Base-by-base conservation (phyloP, 768 basidiomycete genomes). In the Trametes sanguinea region DNA sequence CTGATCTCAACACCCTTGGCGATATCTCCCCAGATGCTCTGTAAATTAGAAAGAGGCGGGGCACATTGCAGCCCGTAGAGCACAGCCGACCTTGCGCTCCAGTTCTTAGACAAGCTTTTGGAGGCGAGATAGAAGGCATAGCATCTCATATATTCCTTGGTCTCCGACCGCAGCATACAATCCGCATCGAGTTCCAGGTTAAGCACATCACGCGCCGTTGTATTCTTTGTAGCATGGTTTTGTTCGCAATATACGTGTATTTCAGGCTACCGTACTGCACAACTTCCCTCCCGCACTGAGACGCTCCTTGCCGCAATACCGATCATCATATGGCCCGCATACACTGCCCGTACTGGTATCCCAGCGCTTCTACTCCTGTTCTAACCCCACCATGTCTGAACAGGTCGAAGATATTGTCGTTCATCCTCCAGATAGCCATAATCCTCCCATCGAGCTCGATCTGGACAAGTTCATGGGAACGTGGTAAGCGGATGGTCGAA, bases 1-100 rank as follows among this genome's bases (percentile, higher is more conserved):
- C 76, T 53, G 88, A 88, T 52, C 65, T 77, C 17, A 82, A 85
- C 64, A 83, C 82, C 0, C 75, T 90, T 13, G 84, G 85, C 35
- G 89, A 91, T 61, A 73, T 90, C 54, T 90, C 89, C 22, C 89
- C 90, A 0, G 83, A 87, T 57, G 89, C 89, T 3, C 51, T 68
- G 53, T 68, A 64, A 56, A 51, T 29, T 8, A 4, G 40, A 17
- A 9, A 22, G 45, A 48, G 30, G 22, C 37, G 22, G 42, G 35
- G 39, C 9, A 2, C 22, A 6, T 35, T 11, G 2, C 32, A n/a
- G 11, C 35, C 11, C 11, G 7, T 56, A 54, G 53, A 43, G 5
- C 5, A 39, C 14, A 13, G 14, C 4, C 46, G 2, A 4, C 11
- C 11, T 30, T 6, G 33, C 4, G 33, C 54, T 46, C 8, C 35